These are phyloP conservation scores for Eimeria zaria DNA, from an alignment of 169 alveolate species.

Conservation along the genomic window DNA sequence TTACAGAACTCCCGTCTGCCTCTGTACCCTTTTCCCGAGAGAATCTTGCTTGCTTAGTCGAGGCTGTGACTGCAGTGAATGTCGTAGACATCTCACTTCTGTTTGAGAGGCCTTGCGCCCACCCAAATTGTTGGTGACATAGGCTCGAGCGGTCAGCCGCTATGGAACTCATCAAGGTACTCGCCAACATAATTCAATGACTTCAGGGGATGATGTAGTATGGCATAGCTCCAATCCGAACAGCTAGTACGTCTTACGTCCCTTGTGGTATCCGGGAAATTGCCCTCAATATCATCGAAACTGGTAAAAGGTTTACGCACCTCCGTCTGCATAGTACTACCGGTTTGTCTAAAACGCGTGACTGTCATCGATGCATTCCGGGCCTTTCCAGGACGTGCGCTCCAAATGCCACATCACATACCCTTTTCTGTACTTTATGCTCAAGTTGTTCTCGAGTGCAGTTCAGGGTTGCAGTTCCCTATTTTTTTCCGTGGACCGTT, in stretches of 20 bases:
- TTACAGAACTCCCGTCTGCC: not conserved
- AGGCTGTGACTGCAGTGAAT: too few species aligned
- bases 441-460: not conserved
- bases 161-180: not conserved
- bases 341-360: not conserved
- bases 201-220: not conserved
- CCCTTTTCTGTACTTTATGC: not conserved
- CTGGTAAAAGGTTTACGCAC: not conserved
- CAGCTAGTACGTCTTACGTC: not conserved
- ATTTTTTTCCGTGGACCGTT: not conserved
- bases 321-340: not conserved
- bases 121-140: not conserved
- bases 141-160: not conserved
- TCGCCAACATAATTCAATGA: too few species aligned
- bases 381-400: not conserved
- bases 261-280: not conserved
- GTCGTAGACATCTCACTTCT: not conserved
- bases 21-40: not conserved
- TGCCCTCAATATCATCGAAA: not conserved
- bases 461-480: not conserved
- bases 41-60: too few species aligned
- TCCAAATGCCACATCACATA: not conserved
- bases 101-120: not conserved
- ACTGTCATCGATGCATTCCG: too few species aligned
- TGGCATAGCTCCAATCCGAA: not conserved